Base-by-base conservation (phyloP, 805 yeast genomes). In the Hanseniaspora osmophila region DNA sequence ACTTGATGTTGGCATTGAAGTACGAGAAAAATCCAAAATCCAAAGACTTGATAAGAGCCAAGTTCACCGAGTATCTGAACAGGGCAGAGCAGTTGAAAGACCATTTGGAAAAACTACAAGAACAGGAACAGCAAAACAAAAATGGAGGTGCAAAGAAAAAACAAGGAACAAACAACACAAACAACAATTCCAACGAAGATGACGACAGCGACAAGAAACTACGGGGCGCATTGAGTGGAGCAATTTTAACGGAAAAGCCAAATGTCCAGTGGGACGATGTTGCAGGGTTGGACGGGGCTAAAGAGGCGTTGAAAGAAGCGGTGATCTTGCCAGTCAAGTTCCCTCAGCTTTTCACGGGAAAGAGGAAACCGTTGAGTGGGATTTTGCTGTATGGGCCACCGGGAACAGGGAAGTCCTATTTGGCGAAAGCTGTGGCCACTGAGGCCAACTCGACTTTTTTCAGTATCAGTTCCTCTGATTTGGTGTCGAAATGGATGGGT, bases 401-500 rank as follows among this genome's bases (percentile, higher is more conserved):
- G 2, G 98, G 98, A 57, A 92, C 98, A 0, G 98, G 98, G 70
- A 92, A 92, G 59, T 90, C 97, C 1, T 92, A 80, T 58, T 68
- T 92, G 48, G 98, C 98, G 10, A 92, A 92, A 61, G 98, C 98
- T 0, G 97, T 92, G 9, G 98, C 98, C 22, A 92, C 98, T 0
- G 98, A 92, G 57, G 96, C 97, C 43, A 87, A 90, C 61, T 85
- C 96, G 0, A 92, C 98, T 0, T 92, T 92, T 56, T 92, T 92
- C 65, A 84, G 95, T 2, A 95, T 92, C 1, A 82, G 94, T n/a
- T 86, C 96, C 0, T 84, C 95, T 12, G 98, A 92, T 63, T 73
- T 92, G 55, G 97, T 92, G 2, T 82, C 94, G 52, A 92, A 92
- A 63, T 92, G 98, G 98, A 90, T 90, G 96, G 98, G 98, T 55